Conservation (phyloP, 306 rosid genomes). For the Parietaria judaica region DNA sequence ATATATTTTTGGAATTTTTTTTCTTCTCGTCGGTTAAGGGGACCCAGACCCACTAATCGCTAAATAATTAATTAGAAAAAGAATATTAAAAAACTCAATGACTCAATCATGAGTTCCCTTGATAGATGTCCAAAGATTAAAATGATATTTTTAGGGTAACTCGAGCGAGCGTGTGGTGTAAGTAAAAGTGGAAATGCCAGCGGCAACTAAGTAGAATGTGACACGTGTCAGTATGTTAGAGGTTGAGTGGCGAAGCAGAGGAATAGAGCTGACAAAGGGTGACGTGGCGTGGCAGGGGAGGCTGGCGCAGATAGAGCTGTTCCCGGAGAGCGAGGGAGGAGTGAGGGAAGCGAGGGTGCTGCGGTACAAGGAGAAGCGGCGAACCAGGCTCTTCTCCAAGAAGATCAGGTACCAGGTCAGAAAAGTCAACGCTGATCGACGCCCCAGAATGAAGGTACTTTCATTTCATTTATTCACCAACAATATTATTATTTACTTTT, state of each 20-base stretch:
- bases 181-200: not conserved
- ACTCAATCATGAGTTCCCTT: too few relatives aligned
- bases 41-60: not conserved
- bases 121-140: too few relatives aligned
- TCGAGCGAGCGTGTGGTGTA: not conserved
- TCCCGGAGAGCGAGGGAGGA: constrained; percentile 54
- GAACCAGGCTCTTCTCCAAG: constrained; percentile 63
- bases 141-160: too few relatives aligned
- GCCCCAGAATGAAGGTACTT: constrained; percentile 89
- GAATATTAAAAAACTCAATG: too few relatives aligned
- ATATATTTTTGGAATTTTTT: not conserved
- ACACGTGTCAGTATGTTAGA: not conserved
- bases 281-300: constrained; percentile 42
- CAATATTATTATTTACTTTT: not conserved
- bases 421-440: constrained; percentile 77
- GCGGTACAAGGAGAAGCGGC: constrained; percentile 77
- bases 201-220: too few relatives aligned
- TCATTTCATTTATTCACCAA: not conserved
- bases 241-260: not conserved
- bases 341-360: constrained; percentile 68
- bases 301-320: constrained; percentile 54
- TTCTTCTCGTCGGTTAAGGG: not conserved
- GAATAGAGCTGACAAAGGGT: too few relatives aligned
- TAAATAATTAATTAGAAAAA: too few relatives aligned
- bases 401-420: constrained; percentile 86